Evolutionary conservation across 2,329 filamentous ascomycete species (phyloP), one percentile per base, ranked within the genome.

Genomic region (Sporothrix phasma): DNA sequence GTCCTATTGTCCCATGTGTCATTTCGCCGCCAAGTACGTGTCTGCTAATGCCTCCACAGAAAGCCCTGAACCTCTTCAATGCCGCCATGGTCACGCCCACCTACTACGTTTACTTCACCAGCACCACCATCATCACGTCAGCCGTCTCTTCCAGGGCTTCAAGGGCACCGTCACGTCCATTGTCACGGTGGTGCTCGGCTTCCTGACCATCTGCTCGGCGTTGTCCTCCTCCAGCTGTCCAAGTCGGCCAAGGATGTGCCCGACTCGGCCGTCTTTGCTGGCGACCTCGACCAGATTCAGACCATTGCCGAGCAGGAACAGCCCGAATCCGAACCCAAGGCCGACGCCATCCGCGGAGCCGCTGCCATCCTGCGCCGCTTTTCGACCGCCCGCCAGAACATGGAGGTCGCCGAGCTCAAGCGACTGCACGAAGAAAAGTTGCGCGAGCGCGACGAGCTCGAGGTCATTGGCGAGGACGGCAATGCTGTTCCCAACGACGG

Each of bases 61-160:
- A 99, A 97, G 94, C 94, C 5, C 82, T 97, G 64, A 97, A 99
- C 72, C 77, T 99, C 59, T 97, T 93, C 81, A 97, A 99, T 72
- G 94, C 94, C 43, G 93, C 94, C 7, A 83, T 99, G 68, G 94
- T 99, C 66, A 99, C 94, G 0, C 94, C 94, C 0, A 99, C 94
- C 2, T 99, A 99, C 77, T 99, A 99, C 74, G 94, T 99, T 69
- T 93, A 95, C 79, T 99, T 99, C 74, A 99, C 94, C 45, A 96
- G 88, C 70, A 89, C 92, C 5, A 97, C 94, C 22, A 97, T 99
- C 69, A 84, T 97, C 69, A 95, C 92, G 5, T 97, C 93, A 0
- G 89, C 92, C 3, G 87, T 99, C 54, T 99, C 2, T 97, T 97
- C 76, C 88, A 86, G 67, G 94, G 94, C 7, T 97, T 99, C 82